These are phyloP conservation scores for Mortierella sp. DNA, from an alignment of 371 early-diverging fungal genomes.

Conservation along the genomic window DNA sequence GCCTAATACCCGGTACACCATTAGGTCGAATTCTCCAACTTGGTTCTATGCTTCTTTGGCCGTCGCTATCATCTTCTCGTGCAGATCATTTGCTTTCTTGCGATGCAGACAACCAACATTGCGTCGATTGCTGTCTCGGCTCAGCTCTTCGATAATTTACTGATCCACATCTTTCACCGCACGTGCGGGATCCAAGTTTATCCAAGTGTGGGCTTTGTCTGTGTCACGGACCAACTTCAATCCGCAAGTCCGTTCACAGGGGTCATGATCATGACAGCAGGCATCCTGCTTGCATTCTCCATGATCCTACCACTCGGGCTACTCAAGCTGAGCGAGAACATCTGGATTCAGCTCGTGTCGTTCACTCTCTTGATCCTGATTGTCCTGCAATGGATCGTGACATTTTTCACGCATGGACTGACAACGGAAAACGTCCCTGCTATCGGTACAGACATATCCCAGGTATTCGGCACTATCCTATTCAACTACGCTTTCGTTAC, in stretches of 20 bases:
- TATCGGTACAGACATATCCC: constrained; percentile 55
- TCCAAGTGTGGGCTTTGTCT: constrained; percentile 31
- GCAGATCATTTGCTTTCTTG: constrained; percentile 62
- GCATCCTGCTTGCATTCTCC: constrained; percentile 56
- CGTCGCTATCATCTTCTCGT: constrained; percentile 62
- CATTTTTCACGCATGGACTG: constrained; percentile 61
- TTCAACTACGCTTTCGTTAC: constrained; percentile 72
- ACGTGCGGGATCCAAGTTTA: constrained; percentile 54
- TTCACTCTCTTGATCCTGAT: constrained; percentile 57
- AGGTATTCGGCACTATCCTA: constrained; percentile 68
- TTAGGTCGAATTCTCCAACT: constrained; percentile 66
- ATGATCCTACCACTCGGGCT: constrained; percentile 65
- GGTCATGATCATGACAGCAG: constrained; percentile 61
- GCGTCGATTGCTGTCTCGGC: constrained; percentile 67
- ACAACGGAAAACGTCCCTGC: constrained; percentile 56
- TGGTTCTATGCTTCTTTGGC: constrained; percentile 64
- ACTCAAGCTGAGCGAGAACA: constrained; percentile 64
- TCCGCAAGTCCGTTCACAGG: constrained; percentile 58
- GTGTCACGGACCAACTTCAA: constrained; percentile 19
- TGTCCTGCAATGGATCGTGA: constrained; percentile 63
- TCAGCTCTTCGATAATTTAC: constrained; percentile 61
- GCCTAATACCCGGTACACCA: constrained; percentile 33
- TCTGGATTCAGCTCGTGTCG: constrained; percentile 61
- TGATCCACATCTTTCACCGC: constrained; percentile 44
- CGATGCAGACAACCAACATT: constrained; percentile 68